Evolutionary conservation across 2,329 filamentous ascomycete genomes (phyloP).

Genomic region (Fusarium irregulare): DNA sequence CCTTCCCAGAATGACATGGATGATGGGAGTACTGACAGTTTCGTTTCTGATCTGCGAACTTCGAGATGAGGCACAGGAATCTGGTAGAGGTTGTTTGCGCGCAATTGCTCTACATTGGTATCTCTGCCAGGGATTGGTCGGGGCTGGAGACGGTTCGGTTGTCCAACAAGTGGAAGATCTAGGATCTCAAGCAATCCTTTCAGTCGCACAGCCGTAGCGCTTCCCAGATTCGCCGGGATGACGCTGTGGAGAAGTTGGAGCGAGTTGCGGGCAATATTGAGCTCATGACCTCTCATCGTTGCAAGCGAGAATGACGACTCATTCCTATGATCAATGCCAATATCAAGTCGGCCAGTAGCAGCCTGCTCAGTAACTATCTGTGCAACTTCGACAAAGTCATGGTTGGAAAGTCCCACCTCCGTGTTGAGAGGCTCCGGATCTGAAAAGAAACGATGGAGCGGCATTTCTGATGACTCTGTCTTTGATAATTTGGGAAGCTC

Average conservation of each 20-base stretch:
- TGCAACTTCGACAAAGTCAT: conserved; percentile 73
- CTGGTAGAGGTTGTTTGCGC: conserved; percentile 66
- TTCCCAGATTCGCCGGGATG: conserved; percentile 59
- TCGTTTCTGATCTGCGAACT: conserved; percentile 74
- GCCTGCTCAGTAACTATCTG: conserved; percentile 80
- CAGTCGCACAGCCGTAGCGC: conserved; percentile 52
- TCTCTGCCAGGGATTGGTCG: conserved; percentile 58
- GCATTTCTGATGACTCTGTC: conserved; percentile 60
- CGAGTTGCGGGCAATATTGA: conserved; percentile 61
- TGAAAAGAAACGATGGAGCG: conserved; percentile 67
- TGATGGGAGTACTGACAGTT: conserved; percentile 78
- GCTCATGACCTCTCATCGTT: conserved; percentile 54
- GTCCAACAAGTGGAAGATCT: conserved; percentile 66
- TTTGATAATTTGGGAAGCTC: conserved; percentile 63
- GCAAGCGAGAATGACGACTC: conserved; percentile 40
- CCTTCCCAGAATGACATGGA: conserved; percentile 85
- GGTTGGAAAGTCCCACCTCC: conserved; percentile 61
- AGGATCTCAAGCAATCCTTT: conserved; percentile 67
- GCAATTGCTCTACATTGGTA: conserved; percentile 58
- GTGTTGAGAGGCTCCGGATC: conserved; percentile 66
- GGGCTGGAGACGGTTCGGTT: conserved; percentile 63
- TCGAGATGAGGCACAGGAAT: conserved; percentile 78
- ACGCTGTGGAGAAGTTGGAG: conserved; percentile 60
- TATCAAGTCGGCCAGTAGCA: conserved; percentile 61
- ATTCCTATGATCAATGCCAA: conserved; percentile 43